Evolutionary conservation across 2,329 filamentous ascomycete species (phyloP).

Genomic region (Myriosclerotinia curreyana): DNA sequence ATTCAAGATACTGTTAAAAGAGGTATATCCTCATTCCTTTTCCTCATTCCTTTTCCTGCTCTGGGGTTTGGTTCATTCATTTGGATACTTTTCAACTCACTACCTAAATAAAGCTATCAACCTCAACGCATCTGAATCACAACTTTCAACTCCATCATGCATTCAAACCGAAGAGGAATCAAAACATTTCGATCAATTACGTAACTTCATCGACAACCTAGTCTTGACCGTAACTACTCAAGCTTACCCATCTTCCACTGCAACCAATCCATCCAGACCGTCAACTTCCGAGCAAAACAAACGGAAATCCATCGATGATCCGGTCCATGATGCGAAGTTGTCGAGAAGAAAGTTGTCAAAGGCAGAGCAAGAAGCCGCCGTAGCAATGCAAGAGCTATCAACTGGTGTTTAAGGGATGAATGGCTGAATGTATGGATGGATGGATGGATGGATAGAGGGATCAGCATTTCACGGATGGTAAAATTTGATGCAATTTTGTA

Average conservation of each 20-base stretch:
- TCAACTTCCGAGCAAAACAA: constrained; percentile 18
- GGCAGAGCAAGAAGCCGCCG: constrained; percentile 20
- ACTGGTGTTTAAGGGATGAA: constrained; percentile 17
- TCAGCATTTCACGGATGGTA: constrained; percentile 18
- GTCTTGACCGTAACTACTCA: constrained; percentile 20
- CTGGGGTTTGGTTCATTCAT: too few relatives aligned
- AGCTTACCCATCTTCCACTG: not conserved
- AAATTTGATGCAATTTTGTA: constrained; percentile 16
- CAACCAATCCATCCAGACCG: not conserved
- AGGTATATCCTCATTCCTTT: constrained; percentile 9
- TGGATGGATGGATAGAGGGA: not conserved
- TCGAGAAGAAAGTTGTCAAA: constrained; percentile 22
- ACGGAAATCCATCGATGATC: constrained; percentile 21
- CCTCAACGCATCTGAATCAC: constrained; percentile 14
- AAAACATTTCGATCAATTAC: constrained; percentile 23
- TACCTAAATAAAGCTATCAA: constrained; percentile 12
- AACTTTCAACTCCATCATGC: constrained; percentile 20
- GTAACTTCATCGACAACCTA: constrained; percentile 23
- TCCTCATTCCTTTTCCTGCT: too few relatives aligned
- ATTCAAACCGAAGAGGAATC: constrained; percentile 23
- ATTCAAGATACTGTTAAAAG: constrained; percentile 19
- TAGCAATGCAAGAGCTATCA: constrained; percentile 20
- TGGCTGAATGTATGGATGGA: not conserved
- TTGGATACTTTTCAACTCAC: not conserved
- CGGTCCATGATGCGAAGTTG: constrained; percentile 2